phyloP scores from a whole-genome alignment of 208 protist species.

The Tritrichomonas musculus region DNA sequence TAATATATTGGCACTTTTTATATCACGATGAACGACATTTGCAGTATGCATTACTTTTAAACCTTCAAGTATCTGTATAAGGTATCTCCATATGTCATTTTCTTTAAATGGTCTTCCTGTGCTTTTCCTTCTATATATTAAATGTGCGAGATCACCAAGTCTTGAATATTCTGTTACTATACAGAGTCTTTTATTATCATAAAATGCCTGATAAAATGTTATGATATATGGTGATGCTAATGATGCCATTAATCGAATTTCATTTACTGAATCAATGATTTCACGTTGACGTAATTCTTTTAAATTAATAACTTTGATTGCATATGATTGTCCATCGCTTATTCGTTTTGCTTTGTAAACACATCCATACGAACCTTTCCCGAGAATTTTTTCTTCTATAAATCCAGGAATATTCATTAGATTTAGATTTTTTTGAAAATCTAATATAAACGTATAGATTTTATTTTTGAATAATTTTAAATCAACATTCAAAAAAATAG shows the following conservation, averaged over 20 bases:
- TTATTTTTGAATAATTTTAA: no score
- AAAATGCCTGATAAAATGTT: constrained; percentile 56
- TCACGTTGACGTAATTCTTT: constrained; percentile 35
- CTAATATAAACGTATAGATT: no score
- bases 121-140: background rate
- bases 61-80: background rate
- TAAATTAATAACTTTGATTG: constrained; percentile 44
- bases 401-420: constrained; percentile 22
- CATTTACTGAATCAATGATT: constrained; percentile 59
- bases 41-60: background rate
- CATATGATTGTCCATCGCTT: constrained; percentile 16
- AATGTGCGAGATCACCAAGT: constrained; percentile 51
- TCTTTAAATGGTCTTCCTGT: background rate
- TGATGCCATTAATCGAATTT: constrained; percentile 58
- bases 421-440: no score
- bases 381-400: background rate
- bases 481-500: no score
- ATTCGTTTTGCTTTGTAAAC: constrained; percentile 26
- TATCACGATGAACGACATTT: background rate
- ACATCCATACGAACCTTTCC: background rate
- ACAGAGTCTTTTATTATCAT: constrained; percentile 56
- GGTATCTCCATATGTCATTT: background rate
- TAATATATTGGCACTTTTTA: constrained; percentile 9
- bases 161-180: constrained; percentile 58
- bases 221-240: constrained; percentile 53